Conservation (phyloP, 139 green algal species). For the Micromonas pusilla region DNA sequence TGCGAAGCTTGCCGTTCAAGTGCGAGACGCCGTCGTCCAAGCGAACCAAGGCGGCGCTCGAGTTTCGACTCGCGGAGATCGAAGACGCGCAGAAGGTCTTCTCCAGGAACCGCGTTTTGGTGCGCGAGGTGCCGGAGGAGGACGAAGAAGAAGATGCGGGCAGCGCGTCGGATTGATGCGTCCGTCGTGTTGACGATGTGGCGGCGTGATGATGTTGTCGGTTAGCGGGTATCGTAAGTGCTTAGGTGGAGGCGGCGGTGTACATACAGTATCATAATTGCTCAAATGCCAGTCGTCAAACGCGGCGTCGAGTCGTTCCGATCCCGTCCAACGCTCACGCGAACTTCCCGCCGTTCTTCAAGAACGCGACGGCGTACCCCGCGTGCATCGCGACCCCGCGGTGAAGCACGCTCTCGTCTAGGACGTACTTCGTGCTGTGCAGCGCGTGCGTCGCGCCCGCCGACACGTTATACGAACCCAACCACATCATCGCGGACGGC, state of each 20-base stretch:
- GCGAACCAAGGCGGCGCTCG: conserved; percentile 13
- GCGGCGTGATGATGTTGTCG: too few species aligned
- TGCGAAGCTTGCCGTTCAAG: conserved; percentile 20
- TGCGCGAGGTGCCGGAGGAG: too few species aligned
- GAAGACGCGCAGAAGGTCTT: conserved; percentile 27
- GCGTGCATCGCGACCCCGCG: conserved; percentile 5
- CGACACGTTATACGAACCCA: conserved; percentile 7
- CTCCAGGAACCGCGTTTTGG: conserved; percentile 10
- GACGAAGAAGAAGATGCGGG: too few species aligned
- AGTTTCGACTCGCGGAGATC: conserved; percentile 24
- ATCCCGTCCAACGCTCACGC: too few species aligned
- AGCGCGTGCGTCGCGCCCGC: not conserved
- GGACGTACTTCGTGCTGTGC: conserved; percentile 7
- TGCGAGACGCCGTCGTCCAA: conserved; percentile 21
- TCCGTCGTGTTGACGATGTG: too few species aligned
- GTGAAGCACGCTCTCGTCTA: conserved; percentile 4
- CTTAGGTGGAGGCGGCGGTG: too few species aligned
- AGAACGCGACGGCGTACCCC: not conserved
- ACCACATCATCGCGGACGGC: conserved; percentile 20
- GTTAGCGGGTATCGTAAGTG: too few species aligned
- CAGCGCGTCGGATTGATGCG: too few species aligned
- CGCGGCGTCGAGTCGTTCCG: too few species aligned
- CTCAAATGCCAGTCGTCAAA: too few species aligned
- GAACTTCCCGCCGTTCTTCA: not conserved
- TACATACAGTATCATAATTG: too few species aligned